Evolutionary conservation across 352 stramenopile species (phyloP), one percentile per base, ranked within the genome.

Genomic region (Phytopythium mirpurense): DNA sequence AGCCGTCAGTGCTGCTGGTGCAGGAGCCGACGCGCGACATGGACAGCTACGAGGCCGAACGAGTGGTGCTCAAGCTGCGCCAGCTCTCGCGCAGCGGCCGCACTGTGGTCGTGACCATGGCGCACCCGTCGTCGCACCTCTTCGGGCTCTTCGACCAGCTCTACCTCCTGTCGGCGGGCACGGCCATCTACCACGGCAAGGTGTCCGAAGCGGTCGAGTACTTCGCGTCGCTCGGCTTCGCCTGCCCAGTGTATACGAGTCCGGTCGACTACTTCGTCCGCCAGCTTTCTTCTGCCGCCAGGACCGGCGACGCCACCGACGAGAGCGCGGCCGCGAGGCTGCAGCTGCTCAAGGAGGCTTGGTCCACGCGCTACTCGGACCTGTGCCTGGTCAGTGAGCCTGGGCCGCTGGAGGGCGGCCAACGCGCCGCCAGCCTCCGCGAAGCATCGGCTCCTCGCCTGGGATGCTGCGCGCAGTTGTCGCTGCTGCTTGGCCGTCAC

Each of bases 21-120:
- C 88, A 97, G 48, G 87, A 97, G 57, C 83, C 88, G 5, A 93
- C 82, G 19, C 62, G 62, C 21, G 85, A 62, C 10, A 64, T 89
- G 23, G 78, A 88, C 56, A 75, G 74, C 48, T 83, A 76, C 62
- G 73, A 74, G 36, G 69, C 75, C 5, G 68, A 89, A 49, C 57
- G 54, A 2, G 62, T 88, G 0, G 57, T 90, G 31, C 38, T 67
- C 0, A 75, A 83, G 27, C 58, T 90, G 4, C 76, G 80, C 37
- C 73, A 86, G 36, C 66, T 97, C 15, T 86, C 87, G 7, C 82
- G 87, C 54, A 52, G 70, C 45, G 88, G 88, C 31, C 86, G 88
- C 43, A 97, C 89, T 4, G 72, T 97, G 9, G 68, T 97, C 16
- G 84, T 90, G 31, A 88, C 92, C 1, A 96, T 97, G 74, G 73